Evolutionary conservation across 116 monocot species (phyloP).

Genomic region (Posidonia oceanica): DNA sequence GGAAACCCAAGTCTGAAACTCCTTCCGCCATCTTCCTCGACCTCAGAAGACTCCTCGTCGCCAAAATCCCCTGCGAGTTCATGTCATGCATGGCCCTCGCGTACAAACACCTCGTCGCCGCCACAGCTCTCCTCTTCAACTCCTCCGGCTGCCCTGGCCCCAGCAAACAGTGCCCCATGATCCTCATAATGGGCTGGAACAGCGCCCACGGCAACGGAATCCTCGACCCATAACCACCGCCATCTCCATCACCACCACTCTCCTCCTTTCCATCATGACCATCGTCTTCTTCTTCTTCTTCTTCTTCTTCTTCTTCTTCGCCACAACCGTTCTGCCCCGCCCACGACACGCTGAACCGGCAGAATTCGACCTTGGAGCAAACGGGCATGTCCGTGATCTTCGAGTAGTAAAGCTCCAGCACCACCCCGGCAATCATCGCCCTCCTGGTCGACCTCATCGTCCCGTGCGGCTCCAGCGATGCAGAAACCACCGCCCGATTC

Average conservation of each 20-base stretch:
- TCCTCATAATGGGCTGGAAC: conserved; percentile 33
- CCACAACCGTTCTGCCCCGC: conserved; percentile 13
- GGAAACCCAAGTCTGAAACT: too few relatives aligned
- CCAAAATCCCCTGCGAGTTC: conserved; percentile 39
- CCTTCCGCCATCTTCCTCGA: conserved; percentile 9
- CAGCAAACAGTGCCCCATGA: conserved; percentile 31
- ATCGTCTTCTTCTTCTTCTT: not conserved
- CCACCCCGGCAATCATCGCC: conserved; percentile 51
- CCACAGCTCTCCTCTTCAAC: conserved; percentile 22
- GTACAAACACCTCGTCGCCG: conserved; percentile 31
- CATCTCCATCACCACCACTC: conserved; percentile 3
- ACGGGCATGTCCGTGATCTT: conserved; percentile 46
- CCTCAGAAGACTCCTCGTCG: conserved; percentile 47
- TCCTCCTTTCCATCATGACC: not conserved
- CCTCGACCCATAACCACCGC: conserved; percentile 9
- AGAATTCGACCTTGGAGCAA: conserved; percentile 62
- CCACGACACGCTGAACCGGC: conserved; percentile 45
- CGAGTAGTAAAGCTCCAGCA: conserved; percentile 55
- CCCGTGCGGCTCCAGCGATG: conserved; percentile 40
- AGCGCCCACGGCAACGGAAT: conserved; percentile 78
- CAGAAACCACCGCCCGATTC: conserved; percentile 29
- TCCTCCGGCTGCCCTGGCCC: conserved; percentile 20
- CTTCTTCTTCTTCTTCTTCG: not conserved
- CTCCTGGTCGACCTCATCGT: conserved; percentile 48
- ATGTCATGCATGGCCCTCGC: conserved; percentile 48